Conservation (phyloP, 805 yeast species). For the Limtongozyma cylindracea region DNA sequence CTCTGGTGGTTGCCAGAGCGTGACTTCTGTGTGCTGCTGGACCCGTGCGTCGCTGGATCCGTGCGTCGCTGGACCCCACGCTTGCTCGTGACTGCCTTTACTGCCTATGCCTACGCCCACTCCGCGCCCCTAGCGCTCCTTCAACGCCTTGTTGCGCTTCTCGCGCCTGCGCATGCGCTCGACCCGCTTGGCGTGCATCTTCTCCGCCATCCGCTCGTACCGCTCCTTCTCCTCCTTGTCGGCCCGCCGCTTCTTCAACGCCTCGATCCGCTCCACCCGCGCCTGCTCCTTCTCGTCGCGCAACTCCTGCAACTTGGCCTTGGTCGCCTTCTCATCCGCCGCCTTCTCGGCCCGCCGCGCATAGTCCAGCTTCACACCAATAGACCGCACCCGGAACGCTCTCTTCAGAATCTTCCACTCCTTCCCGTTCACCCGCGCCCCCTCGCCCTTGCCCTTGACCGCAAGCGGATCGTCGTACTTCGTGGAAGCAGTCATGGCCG, state of each 20-base stretch:
- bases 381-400: constrained; percentile 37
- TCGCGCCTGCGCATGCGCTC: constrained; percentile 79
- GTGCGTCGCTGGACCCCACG: too few species aligned
- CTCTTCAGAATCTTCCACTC: constrained; percentile 45
- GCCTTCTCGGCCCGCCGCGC: constrained; percentile 39
- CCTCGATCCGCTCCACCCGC: constrained; percentile 19
- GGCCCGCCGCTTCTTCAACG: constrained; percentile 48
- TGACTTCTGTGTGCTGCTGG: too few species aligned
- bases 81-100: too few species aligned
- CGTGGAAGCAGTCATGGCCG: too few species aligned
- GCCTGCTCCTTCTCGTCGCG: constrained; percentile 19
- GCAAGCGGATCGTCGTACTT: constrained; percentile 10
- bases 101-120: too few species aligned
- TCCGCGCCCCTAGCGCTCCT: constrained; percentile 84
- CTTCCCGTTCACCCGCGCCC: constrained; percentile 35
- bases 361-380: constrained; percentile 24
- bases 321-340: constrained; percentile 40
- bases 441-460: constrained; percentile 14
- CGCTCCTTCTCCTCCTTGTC: constrained; percentile 78
- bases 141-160: constrained; percentile 82
- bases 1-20: too few species aligned
- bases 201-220: constrained; percentile 54
- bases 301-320: constrained; percentile 42
- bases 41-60: too few species aligned
- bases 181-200: constrained; percentile 80